Conservation (phyloP, 2,329 filamentous ascomycete genomes). For the Alternaria rosae region DNA sequence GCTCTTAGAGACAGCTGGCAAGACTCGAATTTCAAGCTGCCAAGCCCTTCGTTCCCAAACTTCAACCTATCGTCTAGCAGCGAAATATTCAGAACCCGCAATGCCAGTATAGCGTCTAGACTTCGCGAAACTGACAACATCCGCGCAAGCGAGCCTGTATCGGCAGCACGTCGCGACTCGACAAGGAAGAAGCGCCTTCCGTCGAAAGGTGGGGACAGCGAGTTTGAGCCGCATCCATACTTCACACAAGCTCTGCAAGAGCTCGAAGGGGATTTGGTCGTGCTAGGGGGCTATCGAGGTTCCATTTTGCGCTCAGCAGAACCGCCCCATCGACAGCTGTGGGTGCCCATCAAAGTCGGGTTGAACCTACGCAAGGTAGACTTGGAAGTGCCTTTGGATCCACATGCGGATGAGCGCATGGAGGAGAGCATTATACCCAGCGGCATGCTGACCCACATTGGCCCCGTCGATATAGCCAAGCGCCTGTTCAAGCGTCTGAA, state of each 20-base stretch:
- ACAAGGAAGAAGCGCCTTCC: conserved; percentile 21
- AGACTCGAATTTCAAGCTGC: conserved; percentile 77
- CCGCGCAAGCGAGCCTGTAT: conserved; percentile 24
- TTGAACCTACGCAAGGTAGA: conserved; percentile 91
- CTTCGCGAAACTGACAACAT: conserved; percentile 24
- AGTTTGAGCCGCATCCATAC: conserved; percentile 58
- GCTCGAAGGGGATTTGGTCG: conserved; percentile 82
- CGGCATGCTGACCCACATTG: conserved; percentile 90
- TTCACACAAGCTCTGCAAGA: conserved; percentile 66
- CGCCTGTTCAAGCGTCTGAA: conserved; percentile 80
- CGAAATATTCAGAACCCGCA: conserved; percentile 36
- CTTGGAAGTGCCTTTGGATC: conserved; percentile 81
- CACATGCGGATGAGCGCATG: conserved; percentile 84
- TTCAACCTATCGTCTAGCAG: conserved; percentile 50
- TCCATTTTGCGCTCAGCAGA: conserved; percentile 87
- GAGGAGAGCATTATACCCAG: conserved; percentile 82
- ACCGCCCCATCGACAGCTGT: conserved; percentile 83
- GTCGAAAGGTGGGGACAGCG: conserved; percentile 23
- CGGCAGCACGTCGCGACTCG: conserved; percentile 21
- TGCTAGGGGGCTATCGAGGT: conserved; percentile 89
- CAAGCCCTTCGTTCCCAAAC: conserved; percentile 62
- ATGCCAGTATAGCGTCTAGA: conserved; percentile 20
- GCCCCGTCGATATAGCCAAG: conserved; percentile 87
- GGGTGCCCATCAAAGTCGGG: conserved; percentile 93
- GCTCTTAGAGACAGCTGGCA: conserved; percentile 88